Base-by-base conservation (phyloP, 441 rosid genomes). In the Theobroma grandiflorum region DNA sequence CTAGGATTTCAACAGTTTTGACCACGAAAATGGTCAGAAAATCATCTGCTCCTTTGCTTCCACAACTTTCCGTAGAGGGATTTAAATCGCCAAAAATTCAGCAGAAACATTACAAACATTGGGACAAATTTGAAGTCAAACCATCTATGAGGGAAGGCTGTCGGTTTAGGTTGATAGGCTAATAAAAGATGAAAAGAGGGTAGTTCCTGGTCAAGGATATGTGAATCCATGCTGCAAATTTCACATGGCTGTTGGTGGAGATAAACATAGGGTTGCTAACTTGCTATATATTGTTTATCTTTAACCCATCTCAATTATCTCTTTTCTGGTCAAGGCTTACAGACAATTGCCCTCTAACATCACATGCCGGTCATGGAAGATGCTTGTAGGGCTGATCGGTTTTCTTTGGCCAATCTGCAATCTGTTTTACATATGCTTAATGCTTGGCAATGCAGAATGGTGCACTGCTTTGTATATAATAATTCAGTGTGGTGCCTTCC, bases 141-240 rank as follows among this genome's bases (percentile, higher is more conserved):
- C 35, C 15, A 68, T 42, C 53, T 68, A 68, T 42, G 52, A 43
- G 22, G 15, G 16, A n/a, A 42, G 53, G 37, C 11, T 22, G 50
- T 40, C 4, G 72, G 49, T 42, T 66, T 67, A 67, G 52, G 72
- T 67, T 67, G 6, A 4, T 62, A 62, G 67, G 18, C 67, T 61
- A 62, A 31, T 11, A 31, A 62, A 5, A 31, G 35, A 31, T 4
- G 66, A 2, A 62, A 62, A 33, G 7, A 64, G 43, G 4, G 7
- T 33, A 6, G 9, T 2, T 31, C 61, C 45, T 4, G 71, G 71
- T 40, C 45, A 64, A 63, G 40, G 16, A 63, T 55, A n/a, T 63
- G 9, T 15, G 35, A 31, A 5, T 8, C 4, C 18, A 62, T 31
- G 67, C 42, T 63, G 67, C 67, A 35, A 63, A 63, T 8, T 40